Evolutionary conservation across 192 early-diverging fungal species (phyloP).

Genomic region (Linnemannia exigua): DNA sequence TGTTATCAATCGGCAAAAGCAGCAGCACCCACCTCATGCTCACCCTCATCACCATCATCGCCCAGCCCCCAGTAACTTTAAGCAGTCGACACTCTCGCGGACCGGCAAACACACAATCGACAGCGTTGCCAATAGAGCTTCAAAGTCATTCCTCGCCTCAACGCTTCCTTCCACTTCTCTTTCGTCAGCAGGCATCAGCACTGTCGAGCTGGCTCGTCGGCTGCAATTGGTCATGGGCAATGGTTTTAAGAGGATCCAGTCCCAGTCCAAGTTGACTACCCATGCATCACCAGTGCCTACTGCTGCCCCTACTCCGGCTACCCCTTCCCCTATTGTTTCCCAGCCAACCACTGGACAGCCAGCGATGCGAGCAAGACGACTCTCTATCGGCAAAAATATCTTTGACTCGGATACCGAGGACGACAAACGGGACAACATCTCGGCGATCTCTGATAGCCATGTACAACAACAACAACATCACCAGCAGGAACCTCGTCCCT

Average conservation of each 20-base stretch:
- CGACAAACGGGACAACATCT: neutral
- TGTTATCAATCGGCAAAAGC: conserved; percentile 47
- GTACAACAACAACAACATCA: conserved; percentile 1
- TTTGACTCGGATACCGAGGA: conserved; percentile 53
- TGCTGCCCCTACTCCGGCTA: neutral
- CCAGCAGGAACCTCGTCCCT: neutral
- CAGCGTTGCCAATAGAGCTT: conserved; percentile 17
- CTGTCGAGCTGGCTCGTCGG: conserved; percentile 32
- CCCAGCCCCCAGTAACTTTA: conserved; percentile 39
- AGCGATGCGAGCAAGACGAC: conserved; percentile 47
- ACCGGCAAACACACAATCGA: conserved; percentile 20
- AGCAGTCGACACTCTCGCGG: conserved; percentile 37
- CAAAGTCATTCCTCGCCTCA: neutral
- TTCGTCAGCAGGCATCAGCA: neutral
- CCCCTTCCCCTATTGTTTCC: neutral
- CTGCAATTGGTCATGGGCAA: conserved; percentile 24
- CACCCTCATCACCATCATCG: conserved; percentile 1
- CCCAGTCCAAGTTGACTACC: conserved; percentile 15
- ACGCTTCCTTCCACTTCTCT: neutral
- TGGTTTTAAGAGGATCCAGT: conserved; percentile 33
- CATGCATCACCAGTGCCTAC: neutral
- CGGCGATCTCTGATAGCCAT: neutral
- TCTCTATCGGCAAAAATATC: conserved; percentile 38
- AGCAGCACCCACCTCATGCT: conserved; percentile 22
- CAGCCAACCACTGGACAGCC: conserved; percentile 20